Percentiles rank a stretch among this genome's conserved stretches.
Conservation (phyloP, 2,329 filamentous ascomycete species). For the Zalaria sp. region DNA sequence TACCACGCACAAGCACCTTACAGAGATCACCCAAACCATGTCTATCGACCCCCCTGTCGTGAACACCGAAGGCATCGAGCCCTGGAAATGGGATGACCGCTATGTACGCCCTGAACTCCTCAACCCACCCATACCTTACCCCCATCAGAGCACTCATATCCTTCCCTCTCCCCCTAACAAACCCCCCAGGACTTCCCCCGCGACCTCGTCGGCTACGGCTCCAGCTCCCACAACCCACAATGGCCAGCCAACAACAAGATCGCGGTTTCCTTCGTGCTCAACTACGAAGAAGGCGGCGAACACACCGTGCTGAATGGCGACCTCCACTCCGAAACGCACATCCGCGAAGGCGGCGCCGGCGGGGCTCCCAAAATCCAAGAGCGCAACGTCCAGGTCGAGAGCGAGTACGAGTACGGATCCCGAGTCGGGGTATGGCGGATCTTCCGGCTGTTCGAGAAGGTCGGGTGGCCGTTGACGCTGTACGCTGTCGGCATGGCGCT, state of each 20-base stretch:
- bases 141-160: too few species aligned
- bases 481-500: conserved; percentile 37
- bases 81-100: conserved; percentile 1
- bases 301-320: conserved; percentile 25
- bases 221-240: conserved; percentile 12
- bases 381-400: conserved; percentile 31
- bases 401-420: conserved; percentile 38
- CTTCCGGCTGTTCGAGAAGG: conserved; percentile 33
- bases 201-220: conserved; percentile 15
- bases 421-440: conserved; percentile 36
- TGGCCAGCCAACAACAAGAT: conserved; percentile 30
- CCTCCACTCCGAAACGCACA: conserved; percentile 21
- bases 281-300: conserved; percentile 32
- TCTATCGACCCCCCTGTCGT: too few species aligned
- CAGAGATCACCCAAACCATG: too few species aligned
- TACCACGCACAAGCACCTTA: too few species aligned
- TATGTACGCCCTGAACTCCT: neutral
- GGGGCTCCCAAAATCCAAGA: conserved; percentile 1
- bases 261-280: conserved; percentile 32
- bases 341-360: conserved; percentile 20
- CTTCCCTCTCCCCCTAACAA: too few species aligned
- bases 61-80: too few species aligned
- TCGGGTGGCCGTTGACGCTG: conserved; percentile 36
- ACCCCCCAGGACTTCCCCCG: conserved; percentile 10
- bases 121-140: too few species aligned